Conservation (phyloP, 225 moss, liverwort and hornwort species). For the Anthoceros angustus region DNA sequence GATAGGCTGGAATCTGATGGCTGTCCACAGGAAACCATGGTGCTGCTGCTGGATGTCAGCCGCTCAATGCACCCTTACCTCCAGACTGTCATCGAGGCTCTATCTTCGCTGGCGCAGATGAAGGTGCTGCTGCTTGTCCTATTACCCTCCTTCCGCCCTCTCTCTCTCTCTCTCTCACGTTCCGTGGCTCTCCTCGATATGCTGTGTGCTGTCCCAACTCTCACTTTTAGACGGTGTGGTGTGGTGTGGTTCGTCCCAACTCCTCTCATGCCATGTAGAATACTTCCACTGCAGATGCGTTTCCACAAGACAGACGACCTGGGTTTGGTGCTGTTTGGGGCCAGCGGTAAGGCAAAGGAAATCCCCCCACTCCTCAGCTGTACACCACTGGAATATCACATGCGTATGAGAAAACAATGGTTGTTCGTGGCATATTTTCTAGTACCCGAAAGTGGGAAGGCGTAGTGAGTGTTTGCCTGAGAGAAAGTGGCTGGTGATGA, state of each 20-base stretch:
- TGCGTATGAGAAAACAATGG: neutral
- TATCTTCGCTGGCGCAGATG: conserved; percentile 3
- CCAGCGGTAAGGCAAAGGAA: neutral
- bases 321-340: neutral
- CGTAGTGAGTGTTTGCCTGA: neutral
- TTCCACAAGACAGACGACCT: conserved; percentile 1
- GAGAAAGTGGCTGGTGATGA: neutral
- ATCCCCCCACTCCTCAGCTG: neutral
- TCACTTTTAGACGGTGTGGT: neutral
- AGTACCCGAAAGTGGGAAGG: neutral
- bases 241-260: neutral
- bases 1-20: neutral
- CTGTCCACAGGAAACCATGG: conserved; percentile 1
- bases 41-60: neutral
- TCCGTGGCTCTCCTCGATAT: neutral
- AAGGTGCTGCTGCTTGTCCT: neutral
- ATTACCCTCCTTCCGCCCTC: too few species aligned
- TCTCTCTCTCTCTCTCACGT: neutral
- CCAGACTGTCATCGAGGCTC: neutral
- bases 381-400: neutral
- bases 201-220: neutral
- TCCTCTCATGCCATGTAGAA: too few species aligned
- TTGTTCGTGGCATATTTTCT: neutral
- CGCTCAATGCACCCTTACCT: conserved; percentile 1
- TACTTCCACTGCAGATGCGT: neutral